Evolutionary conservation across 202 grass and related monocot species (phyloP).

Genomic region (Hordeum pubiflorum): DNA sequence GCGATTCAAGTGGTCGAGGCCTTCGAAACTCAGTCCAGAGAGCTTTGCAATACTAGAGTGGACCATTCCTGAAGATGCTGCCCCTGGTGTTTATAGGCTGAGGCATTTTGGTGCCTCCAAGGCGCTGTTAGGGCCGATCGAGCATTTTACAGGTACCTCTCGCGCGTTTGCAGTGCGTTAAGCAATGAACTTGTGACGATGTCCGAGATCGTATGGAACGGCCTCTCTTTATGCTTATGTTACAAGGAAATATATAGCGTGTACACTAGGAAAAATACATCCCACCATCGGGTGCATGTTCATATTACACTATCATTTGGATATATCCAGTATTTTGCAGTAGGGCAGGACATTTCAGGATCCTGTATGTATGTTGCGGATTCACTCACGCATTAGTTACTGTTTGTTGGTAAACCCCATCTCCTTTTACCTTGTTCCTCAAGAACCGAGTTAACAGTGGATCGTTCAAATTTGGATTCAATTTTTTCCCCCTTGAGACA

Average conservation of each 20-base stretch:
- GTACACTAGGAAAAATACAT: not conserved
- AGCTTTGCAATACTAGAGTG: conserved; percentile 79
- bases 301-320: not conserved
- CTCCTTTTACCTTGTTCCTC: no score
- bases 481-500: no score
- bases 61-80: conserved; percentile 61
- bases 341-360: no score
- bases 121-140: conserved; percentile 56
- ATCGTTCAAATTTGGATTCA: no score
- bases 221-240: not conserved
- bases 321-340: no score
- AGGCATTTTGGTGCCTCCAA: conserved; percentile 88
- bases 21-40: conserved; percentile 46
- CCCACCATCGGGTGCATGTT: not conserved
- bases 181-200: conserved; percentile 12
- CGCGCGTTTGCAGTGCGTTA: conserved; percentile 67
- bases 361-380: no score
- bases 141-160: conserved; percentile 78
- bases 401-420: no score
- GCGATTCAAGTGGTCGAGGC: conserved; percentile 81
- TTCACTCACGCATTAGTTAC: no score
- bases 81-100: conserved; percentile 64
- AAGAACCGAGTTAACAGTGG: no score
- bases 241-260: not conserved
- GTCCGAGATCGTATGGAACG: not conserved